Base-by-base conservation (phyloP, 1,139 yeast species). In the Pneumocystis sp. region DNA sequence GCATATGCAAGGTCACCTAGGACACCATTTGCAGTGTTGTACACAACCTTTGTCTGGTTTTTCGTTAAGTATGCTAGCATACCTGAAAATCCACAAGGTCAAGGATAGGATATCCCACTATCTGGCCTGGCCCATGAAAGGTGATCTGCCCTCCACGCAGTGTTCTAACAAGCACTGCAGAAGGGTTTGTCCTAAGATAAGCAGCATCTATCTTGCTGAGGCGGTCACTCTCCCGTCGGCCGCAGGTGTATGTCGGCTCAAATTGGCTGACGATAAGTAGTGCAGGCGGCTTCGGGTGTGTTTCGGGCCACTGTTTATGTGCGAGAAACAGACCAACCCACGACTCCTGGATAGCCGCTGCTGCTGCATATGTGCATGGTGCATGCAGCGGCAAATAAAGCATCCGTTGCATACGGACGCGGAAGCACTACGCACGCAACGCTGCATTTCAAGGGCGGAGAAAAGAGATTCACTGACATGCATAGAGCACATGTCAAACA, bases 101-200 rank as follows among this genome's bases (percentile, higher is more conserved):
- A 61, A 95, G 68, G 1, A 95, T 81, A 21, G 95, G 85, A 72
- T 91, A 95, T 1, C 89, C 85, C 3, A 91, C 96, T 61, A 90
- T 75, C 75, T 95, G 99, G 0, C 98, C 98, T 1, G 91, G 86
- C 0, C 97, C 97, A 76, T 95, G 99, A 81, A 89, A 95, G 0
- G 98, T 93, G 0, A 93, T 84, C 73, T 93, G 96, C 0, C 99
- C 99, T n/a, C 99, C 99, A 68, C 99, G 79, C 67, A 84, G 85
- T 0, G 95, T 82, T 71, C 89, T 95, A 37, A 85, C 82, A 72
- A 84, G 88, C 64, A 81, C 80, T 37, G 82, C 82, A 7, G 77
- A 78, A 57, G 74, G 74, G 37, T 62, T 66, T 21, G 61, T 61
- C n/a, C 40, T 35, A 8, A 62, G 59, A 42, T 40, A n/a, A 37